Conservation (phyloP, 2,329 filamentous ascomycete genomes). For the Fusarium anthophilum region DNA sequence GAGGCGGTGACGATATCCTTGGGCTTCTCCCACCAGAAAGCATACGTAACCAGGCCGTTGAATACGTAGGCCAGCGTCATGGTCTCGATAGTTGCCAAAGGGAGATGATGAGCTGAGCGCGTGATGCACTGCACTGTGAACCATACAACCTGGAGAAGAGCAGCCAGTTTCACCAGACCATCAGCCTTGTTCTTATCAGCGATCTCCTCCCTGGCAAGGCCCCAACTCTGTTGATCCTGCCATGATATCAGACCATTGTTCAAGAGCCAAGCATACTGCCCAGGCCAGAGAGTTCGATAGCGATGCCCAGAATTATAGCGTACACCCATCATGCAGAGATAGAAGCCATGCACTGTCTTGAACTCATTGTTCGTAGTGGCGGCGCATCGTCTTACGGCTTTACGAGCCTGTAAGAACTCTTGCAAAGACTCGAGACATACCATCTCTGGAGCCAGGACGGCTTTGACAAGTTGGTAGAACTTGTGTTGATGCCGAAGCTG, state of each 20-base stretch:
- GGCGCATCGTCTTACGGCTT: neutral
- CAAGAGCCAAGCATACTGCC: slow-evolving; percentile 6
- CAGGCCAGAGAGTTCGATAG: neutral
- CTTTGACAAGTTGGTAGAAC: neutral
- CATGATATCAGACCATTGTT: slow-evolving; percentile 1
- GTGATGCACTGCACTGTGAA: slow-evolving; percentile 6
- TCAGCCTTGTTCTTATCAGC: slow-evolving; percentile 16
- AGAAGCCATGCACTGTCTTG: neutral
- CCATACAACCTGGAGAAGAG: slow-evolving; percentile 6
- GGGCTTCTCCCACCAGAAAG: slow-evolving; percentile 17
- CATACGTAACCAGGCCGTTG: slow-evolving; percentile 3
- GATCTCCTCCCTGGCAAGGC: neutral
- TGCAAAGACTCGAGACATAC: neutral
- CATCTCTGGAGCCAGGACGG: neutral
- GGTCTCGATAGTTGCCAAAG: slow-evolving; percentile 7
- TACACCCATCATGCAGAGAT: neutral
- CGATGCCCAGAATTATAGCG: neutral
- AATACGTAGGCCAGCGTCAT: slow-evolving; percentile 14
- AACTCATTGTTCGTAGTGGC: neutral
- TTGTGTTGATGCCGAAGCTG: neutral
- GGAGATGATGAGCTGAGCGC: neutral
- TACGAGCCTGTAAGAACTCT: neutral
- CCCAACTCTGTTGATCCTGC: neutral
- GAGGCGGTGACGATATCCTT: slow-evolving; percentile 11
- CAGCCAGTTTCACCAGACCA: slow-evolving; percentile 3